Conservation (phyloP, 495 filamentous ascomycete species). For the Penicillium lividum region DNA sequence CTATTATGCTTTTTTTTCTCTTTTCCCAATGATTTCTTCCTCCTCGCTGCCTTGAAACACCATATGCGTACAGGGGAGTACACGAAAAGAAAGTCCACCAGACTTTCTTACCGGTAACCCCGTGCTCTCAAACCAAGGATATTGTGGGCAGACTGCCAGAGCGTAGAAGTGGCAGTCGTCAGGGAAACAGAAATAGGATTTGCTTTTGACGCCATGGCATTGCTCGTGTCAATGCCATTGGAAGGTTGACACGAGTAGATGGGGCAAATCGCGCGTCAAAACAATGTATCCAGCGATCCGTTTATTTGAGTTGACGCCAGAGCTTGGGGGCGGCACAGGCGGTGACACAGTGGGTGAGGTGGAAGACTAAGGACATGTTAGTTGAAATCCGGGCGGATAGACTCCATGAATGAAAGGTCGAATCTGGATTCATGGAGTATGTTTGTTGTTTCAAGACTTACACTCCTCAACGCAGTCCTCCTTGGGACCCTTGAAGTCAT, state of each 20-base stretch:
- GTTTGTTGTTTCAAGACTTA: conserved; percentile 56
- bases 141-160: conserved; percentile 29
- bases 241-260: background rate
- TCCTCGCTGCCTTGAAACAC: conserved; percentile 31
- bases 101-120: conserved; percentile 13
- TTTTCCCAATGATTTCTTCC: conserved; percentile 22
- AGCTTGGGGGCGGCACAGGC: conserved; percentile 95
- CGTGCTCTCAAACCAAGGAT: conserved; percentile 27
- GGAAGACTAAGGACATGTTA: conserved; percentile 74
- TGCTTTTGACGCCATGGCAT: conserved; percentile 13
- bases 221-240: conserved; percentile 12
- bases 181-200: conserved; percentile 21
- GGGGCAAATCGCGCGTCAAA: conserved; percentile 15
- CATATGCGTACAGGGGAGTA: conserved; percentile 31
- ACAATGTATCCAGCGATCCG: conserved; percentile 16
- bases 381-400: background rate
- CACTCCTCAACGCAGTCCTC: conserved; percentile 99
- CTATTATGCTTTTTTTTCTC: conserved; percentile 32
- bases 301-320: conserved; percentile 86
- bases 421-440: background rate
- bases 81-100: conserved; percentile 10
- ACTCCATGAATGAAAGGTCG: background rate
- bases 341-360: conserved; percentile 90
- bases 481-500: conserved; percentile 60
- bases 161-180: conserved; percentile 23